phyloP scores from a whole-genome alignment of 805 yeast genomes.

The Pichia ethanolica region DNA sequence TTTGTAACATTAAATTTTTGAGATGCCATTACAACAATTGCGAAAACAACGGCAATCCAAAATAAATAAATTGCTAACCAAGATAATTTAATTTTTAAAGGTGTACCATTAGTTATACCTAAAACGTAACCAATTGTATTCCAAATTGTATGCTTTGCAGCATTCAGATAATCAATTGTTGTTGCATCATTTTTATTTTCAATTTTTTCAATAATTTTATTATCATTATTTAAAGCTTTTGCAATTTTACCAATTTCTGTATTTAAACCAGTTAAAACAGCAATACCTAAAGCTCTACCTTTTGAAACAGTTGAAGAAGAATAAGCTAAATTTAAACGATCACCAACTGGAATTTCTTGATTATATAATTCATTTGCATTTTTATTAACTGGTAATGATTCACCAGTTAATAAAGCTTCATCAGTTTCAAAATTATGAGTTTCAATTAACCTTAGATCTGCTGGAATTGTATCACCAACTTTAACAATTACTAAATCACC shows the following conservation, averaged over 20 bases:
- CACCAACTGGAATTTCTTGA: conserved; percentile 55
- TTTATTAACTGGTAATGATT: conserved; percentile 67
- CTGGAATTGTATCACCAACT: conserved; percentile 73
- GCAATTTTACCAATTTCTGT: conserved; percentile 78
- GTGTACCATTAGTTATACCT: conserved; percentile 76
- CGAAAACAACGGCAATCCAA: conserved; percentile 73
- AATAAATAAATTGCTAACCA: conserved; percentile 70
- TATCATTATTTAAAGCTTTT: conserved; percentile 40
- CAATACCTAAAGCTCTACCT: conserved; percentile 70
- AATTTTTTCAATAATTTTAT: conserved; percentile 33
- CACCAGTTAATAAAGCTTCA: conserved; percentile 88
- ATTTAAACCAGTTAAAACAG: conserved; percentile 55
- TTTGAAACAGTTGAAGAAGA: conserved; percentile 64
- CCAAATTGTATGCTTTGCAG: conserved; percentile 40
- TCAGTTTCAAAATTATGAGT: conserved; percentile 66
- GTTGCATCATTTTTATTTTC: conserved; percentile 37
- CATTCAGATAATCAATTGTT: conserved; percentile 40
- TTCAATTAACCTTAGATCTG: conserved; percentile 56
- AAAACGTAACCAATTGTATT: conserved; percentile 60
- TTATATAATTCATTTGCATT: conserved; percentile 34
- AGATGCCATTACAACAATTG: conserved; percentile 81
- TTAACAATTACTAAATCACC: conserved; percentile 60
- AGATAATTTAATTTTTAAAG: conserved; percentile 67
- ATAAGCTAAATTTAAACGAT: conserved; percentile 63
- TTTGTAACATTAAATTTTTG: conserved; percentile 67